phyloP scores from a whole-genome alignment of 345 rosid genomes.

The Salix koriyanagi region DNA sequence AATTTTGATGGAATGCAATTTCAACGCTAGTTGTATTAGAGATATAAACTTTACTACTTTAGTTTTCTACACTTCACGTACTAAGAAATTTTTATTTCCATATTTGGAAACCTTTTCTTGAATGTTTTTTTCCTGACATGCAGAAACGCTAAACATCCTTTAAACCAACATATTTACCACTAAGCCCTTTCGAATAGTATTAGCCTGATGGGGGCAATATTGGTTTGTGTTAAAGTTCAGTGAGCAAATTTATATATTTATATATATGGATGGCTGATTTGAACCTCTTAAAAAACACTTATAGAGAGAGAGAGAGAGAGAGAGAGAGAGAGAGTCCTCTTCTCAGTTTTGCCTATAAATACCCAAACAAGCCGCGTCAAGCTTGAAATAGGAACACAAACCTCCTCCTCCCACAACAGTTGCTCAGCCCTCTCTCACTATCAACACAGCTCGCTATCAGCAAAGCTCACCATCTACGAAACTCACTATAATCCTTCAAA shows the following conservation, averaged over 20 bases:
- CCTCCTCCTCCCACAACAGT: neutral
- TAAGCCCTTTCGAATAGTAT: neutral
- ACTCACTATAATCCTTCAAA: neutral
- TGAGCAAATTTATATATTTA: neutral
- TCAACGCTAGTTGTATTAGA: no score
- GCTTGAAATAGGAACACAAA: neutral
- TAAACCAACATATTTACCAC: no score
- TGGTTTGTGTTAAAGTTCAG: neutral
- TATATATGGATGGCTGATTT: neutral
- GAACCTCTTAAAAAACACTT: neutral
- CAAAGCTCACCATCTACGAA: neutral
- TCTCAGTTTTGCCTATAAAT: slow-evolving; percentile 19
- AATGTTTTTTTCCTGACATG: no score
- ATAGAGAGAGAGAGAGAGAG: neutral
- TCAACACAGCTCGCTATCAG: no score
- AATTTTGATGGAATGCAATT: no score
- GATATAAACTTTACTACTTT: no score
- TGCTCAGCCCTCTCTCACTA: no score
- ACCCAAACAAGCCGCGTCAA: neutral
- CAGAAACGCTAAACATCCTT: no score
- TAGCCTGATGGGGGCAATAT: neutral
- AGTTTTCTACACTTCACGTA: no score
- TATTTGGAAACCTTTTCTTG: no score
- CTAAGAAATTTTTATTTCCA: no score
- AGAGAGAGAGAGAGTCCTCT: neutral